Evolutionary conservation across 1,139 yeast genomes (phyloP).

Genomic region (Lodderomyces beijingensis): DNA sequence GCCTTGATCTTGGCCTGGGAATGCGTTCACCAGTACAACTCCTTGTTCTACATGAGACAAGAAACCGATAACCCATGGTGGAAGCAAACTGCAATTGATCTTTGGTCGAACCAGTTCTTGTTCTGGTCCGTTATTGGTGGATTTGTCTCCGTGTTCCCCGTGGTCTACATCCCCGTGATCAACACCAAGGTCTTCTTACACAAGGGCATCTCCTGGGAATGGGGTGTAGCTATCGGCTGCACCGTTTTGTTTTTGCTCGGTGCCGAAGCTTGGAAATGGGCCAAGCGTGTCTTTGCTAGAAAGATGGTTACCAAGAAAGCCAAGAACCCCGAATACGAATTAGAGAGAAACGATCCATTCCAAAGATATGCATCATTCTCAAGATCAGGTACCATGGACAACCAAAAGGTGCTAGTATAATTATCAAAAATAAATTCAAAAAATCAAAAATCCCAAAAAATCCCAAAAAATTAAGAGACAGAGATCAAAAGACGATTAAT

Average conservation of each 20-base stretch:
- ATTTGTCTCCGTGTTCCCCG: slow-evolving; percentile 71
- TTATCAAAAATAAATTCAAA: no score
- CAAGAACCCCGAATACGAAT: slow-evolving; percentile 58
- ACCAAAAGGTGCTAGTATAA: slow-evolving; percentile 5
- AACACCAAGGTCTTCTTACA: slow-evolving; percentile 76
- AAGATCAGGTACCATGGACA: slow-evolving; percentile 38
- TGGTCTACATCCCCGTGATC: slow-evolving; percentile 83
- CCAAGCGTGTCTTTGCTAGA: slow-evolving; percentile 56
- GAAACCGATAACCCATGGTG: slow-evolving; percentile 59
- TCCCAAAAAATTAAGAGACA: no score
- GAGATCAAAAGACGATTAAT: no score
- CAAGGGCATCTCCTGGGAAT: slow-evolving; percentile 70
- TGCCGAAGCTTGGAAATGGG: slow-evolving; percentile 64
- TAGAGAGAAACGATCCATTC: slow-evolving; percentile 63
- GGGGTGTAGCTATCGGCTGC: slow-evolving; percentile 75
- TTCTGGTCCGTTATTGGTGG: slow-evolving; percentile 83
- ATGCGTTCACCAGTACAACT: slow-evolving; percentile 71
- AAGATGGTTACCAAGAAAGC: slow-evolving; percentile 24
- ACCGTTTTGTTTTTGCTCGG: slow-evolving; percentile 55
- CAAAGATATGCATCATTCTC: slow-evolving; percentile 58
- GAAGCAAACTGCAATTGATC: slow-evolving; percentile 52
- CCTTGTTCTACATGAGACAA: slow-evolving; percentile 73
- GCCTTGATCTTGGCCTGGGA: slow-evolving; percentile 88
- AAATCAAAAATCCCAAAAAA: no score
- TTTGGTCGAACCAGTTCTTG: slow-evolving; percentile 74